These are phyloP conservation scores for Hygrocybe punicea DNA, from an alignment of 768 basidiomycete species.

Conservation along the genomic window DNA sequence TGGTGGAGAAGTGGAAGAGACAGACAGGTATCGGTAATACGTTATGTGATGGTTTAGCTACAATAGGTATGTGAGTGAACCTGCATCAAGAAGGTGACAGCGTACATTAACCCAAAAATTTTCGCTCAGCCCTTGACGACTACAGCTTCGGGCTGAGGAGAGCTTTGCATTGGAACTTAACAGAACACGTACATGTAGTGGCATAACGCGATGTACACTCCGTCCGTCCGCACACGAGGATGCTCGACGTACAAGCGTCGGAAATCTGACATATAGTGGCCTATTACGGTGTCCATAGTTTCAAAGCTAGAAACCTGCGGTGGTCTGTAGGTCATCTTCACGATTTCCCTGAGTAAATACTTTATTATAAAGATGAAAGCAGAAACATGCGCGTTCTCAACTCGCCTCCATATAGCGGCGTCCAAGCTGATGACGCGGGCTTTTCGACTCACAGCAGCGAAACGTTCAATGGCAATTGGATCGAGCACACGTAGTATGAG, in stretches of 20 bases:
- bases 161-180: conserved; percentile 3
- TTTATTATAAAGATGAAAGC: not conserved
- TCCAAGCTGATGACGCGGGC: conserved; percentile 72
- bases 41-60: conserved; percentile 84
- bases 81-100: conserved; percentile 7
- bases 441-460: conserved; percentile 69
- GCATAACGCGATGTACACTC: conserved; percentile 88
- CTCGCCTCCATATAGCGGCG: conserved; percentile 71
- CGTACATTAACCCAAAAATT: conserved; percentile 84
- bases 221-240: conserved; percentile 80
- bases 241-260: conserved; percentile 79
- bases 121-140: conserved; percentile 74
- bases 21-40: conserved; percentile 88
- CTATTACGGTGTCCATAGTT: conserved; percentile 47
- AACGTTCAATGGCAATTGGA: conserved; percentile 67
- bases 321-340: conserved; percentile 61
- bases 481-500: conserved; percentile 65
- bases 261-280: conserved; percentile 59
- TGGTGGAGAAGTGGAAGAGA: not conserved
- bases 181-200: conserved; percentile 68
- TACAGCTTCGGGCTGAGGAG: conserved; percentile 24
- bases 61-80: conserved; percentile 6
- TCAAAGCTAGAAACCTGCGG: conserved; percentile 66
- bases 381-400: conserved; percentile 2
- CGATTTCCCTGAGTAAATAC: conserved; percentile 51